Evolutionary conservation across 2,329 filamentous ascomycete genomes (phyloP).

Genomic region (Diaporthe batatas): DNA sequence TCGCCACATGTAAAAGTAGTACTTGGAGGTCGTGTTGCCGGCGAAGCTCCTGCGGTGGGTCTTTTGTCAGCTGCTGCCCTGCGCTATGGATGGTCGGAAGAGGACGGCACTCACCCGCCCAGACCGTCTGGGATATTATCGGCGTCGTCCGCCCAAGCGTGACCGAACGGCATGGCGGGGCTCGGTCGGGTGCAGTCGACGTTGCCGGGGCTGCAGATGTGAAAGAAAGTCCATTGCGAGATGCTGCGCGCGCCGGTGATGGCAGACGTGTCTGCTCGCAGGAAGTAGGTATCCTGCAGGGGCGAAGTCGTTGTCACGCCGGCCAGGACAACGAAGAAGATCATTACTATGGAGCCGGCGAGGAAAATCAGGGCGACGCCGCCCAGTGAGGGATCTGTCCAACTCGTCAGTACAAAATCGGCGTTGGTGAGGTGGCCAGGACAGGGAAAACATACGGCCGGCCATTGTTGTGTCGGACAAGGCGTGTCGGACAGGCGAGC

Average conservation of each 20-base stretch:
- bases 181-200: constrained; percentile 74
- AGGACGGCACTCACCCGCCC: constrained; percentile 54
- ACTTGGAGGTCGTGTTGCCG: constrained; percentile 65
- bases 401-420: neutral
- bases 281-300: constrained; percentile 85
- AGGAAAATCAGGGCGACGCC: constrained; percentile 63
- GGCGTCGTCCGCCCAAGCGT: constrained; percentile 71
- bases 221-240: constrained; percentile 93
- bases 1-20: constrained; percentile 87
- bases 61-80: neutral
- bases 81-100: neutral
- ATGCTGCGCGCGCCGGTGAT: constrained; percentile 76
- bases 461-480: constrained; percentile 36
- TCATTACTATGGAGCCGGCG: constrained; percentile 64
- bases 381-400: constrained; percentile 57
- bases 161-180: constrained; percentile 78
- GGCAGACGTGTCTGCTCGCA: constrained; percentile 80
- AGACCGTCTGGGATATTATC: constrained; percentile 59
- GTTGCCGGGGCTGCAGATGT: constrained; percentile 77
- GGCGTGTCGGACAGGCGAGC: neutral
- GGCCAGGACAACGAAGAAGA: constrained; percentile 71
- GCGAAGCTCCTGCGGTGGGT: constrained; percentile 54
- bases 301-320: constrained; percentile 64
- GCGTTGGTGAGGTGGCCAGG: neutral
- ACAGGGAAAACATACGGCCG: constrained; percentile 31